A percentile compares a stretch with the other conserved stretches of the same genome.
Evolutionary conservation across 441 rosid genomes (phyloP).

Genomic region (Euphorbia corollata): DNA sequence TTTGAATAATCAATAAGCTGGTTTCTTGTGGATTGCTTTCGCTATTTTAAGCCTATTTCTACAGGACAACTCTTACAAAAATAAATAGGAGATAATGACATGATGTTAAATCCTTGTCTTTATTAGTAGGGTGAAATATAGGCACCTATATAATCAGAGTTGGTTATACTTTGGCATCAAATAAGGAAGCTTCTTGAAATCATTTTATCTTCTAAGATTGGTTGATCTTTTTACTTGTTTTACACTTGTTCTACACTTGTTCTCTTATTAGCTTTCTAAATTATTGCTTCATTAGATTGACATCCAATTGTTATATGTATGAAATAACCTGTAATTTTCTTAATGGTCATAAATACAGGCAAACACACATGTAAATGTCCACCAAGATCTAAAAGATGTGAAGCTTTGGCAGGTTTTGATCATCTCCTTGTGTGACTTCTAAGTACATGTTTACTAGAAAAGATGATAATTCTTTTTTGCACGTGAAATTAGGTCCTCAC

Average conservation of each 20-base stretch:
- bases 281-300: neutral
- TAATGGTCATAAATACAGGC: constrained; percentile 49
- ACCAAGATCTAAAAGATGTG: constrained; percentile 88
- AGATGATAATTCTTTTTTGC: constrained; percentile 14
- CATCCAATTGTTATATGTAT: neutral
- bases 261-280: neutral
- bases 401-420: constrained; percentile 93
- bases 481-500: constrained; percentile 71
- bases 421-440: constrained; percentile 1
- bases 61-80: neutral
- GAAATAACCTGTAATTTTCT: neutral
- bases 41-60: neutral
- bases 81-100: neutral
- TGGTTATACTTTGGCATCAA: neutral
- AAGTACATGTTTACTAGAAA: constrained; percentile 4
- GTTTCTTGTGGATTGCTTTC: neutral
- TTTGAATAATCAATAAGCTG: neutral
- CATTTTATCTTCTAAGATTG: neutral
- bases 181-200: neutral
- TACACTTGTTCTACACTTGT: neutral
- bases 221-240: neutral
- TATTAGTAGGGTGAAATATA: neutral
- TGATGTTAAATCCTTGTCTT: no score
- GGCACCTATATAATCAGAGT: neutral
- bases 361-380: constrained; percentile 86